Percentiles rank a stretch among this genome's conserved stretches.
Conservation (phyloP, 352 stramenopile genomes). For the Blastocystis sp. region DNA sequence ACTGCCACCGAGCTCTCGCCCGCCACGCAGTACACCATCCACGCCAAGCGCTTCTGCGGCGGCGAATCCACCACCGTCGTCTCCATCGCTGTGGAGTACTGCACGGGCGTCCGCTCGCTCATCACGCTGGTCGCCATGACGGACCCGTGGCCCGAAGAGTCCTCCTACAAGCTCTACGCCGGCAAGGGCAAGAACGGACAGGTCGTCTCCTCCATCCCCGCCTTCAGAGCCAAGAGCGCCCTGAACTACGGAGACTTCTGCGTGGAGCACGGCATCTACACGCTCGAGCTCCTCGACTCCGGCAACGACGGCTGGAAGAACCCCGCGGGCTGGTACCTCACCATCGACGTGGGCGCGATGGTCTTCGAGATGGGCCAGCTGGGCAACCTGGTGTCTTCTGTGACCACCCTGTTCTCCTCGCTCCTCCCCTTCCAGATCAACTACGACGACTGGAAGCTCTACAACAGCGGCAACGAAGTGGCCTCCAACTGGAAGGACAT, state of each 20-base stretch:
- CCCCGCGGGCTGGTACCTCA: too few species aligned
- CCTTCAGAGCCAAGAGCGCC: background rate
- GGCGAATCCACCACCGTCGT: too few species aligned
- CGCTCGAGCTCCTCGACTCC: background rate
- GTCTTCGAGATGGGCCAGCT: constrained; percentile 26
- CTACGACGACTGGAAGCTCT: constrained; percentile 21
- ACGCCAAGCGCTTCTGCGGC: too few species aligned
- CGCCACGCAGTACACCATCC: too few species aligned
- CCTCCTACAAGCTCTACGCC: background rate
- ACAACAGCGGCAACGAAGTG: background rate
- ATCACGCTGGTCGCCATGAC: too few species aligned
- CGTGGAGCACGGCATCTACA: constrained; percentile 21
- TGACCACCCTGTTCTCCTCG: constrained; percentile 20
- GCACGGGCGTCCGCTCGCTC: too few species aligned
- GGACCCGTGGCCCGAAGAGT: too few species aligned
- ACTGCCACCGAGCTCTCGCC: background rate
- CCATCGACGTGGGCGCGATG: constrained; percentile 20
- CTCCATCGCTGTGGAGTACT: too few species aligned
- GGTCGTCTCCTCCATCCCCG: background rate
- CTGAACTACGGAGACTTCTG: constrained; percentile 4
- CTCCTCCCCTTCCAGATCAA: constrained; percentile 53
- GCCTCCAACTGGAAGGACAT: too few species aligned
- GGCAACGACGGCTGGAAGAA: background rate
- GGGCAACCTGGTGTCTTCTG: too few species aligned
- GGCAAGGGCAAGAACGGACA: background rate